Conservation (phyloP, 495 filamentous ascomycete genomes). For the Penicillium arizonense region DNA sequence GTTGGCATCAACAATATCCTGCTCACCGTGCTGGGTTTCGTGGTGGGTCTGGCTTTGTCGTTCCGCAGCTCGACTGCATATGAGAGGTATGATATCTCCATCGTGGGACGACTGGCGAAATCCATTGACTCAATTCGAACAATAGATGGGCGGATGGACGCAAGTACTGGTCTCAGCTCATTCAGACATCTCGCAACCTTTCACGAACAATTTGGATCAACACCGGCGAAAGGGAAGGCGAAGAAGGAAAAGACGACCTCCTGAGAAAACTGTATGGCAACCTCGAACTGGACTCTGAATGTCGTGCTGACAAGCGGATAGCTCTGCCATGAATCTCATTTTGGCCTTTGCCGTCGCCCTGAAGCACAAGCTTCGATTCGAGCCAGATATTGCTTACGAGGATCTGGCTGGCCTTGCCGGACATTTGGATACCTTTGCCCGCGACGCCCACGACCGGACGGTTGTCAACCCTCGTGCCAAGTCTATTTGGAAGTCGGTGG, state of each 20-base stretch:
- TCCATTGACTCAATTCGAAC: conserved; percentile 4
- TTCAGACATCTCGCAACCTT: conserved; percentile 68
- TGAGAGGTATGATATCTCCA: conserved; percentile 52
- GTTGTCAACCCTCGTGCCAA: conserved; percentile 40
- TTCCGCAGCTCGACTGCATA: conserved; percentile 86
- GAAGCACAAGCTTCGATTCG: conserved; percentile 86
- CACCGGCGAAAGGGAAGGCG: conserved; percentile 61
- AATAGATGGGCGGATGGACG: conserved; percentile 66
- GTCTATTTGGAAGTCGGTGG: conserved; percentile 58
- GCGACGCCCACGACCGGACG: conserved; percentile 57
- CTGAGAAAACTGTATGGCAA: conserved; percentile 61
- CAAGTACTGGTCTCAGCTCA: conserved; percentile 74
- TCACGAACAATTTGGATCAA: conserved; percentile 81
- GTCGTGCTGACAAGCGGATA: conserved; percentile 20
- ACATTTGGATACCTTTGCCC: conserved; percentile 58
- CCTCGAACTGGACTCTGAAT: background rate
- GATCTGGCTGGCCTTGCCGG: conserved; percentile 51
- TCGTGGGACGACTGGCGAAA: background rate
- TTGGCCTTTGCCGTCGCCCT: conserved; percentile 73
- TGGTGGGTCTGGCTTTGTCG: conserved; percentile 77
- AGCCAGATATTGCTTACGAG: conserved; percentile 75
- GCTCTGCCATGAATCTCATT: conserved; percentile 76
- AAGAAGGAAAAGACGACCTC: conserved; percentile 63
- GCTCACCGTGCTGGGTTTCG: conserved; percentile 85
- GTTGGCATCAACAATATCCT: conserved; percentile 65